Evolutionary conservation across 2,329 filamentous ascomycete species (phyloP), one percentile per base, ranked within the genome.

Genomic region (Tolypocladium capitatum): DNA sequence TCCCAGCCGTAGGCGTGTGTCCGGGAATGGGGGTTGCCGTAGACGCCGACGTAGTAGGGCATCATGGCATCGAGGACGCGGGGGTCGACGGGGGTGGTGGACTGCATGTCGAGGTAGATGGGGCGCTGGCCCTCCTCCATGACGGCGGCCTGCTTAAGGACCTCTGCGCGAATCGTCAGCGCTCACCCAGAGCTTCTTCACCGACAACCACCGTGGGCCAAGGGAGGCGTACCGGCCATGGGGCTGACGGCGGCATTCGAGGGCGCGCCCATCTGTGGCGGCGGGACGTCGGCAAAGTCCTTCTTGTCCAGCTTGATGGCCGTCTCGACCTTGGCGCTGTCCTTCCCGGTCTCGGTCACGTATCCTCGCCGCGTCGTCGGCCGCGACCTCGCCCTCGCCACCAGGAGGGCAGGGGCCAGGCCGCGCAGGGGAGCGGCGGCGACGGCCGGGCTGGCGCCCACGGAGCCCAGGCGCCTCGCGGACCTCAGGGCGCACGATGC

Each of bases 1-100:
- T 98, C 92, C 92, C 92, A 98, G 45, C 92, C 92, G 66, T 98
- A 98, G 24, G 92, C 90, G 67, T 98, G 92, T 49, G 92, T 98
- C 60, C 91, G 81, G 48, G 91, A 97, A 66, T 98, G 92, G 35
- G 92, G 92, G 67, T 98, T 98, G 56, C 92, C 92, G 63, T 94
- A 98, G 44, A 94, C 78, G 53, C 90, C 89, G 33, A 90, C 91
- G 63, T 90, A 89, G 68, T 81, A 98, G 0, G 92, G 92, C 38
- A 98, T 76, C 92, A 98, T 98, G 48, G 88, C 85, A 66, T 98
- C 92, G 42, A 98, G 77, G 31, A 98, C 92, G 55, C 92, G 81
- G 24, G 92, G 92, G 59, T 98, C 92, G 50, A 92, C 81, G 18
- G 92, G 92, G 0, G 92, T 98, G 1, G 92, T 98, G 33, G 92